Evolutionary conservation across 805 yeast species (phyloP).

Genomic region (Lipomyces anomalus): DNA sequence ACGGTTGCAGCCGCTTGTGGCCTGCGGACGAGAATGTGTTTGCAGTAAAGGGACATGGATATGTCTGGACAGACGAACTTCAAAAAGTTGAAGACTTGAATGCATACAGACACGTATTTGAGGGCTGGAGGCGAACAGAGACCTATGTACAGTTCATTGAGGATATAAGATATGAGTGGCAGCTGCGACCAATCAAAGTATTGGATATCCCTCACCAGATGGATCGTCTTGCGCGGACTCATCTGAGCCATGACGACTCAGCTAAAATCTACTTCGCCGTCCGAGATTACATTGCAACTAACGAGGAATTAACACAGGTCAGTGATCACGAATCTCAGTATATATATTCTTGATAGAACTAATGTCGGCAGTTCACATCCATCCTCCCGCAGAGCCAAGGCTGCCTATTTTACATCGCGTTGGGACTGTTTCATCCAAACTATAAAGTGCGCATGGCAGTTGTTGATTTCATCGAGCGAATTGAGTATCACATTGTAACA

Average conservation of each 20-base stretch:
- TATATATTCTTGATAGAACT: too few relatives aligned
- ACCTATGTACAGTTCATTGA: conserved; percentile 26
- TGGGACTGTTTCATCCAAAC: conserved; percentile 33
- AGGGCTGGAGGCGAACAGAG: conserved; percentile 31
- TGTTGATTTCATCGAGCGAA: conserved; percentile 25
- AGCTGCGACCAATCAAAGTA: conserved; percentile 23
- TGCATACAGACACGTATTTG: conserved; percentile 27
- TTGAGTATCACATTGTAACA: conserved; percentile 25
- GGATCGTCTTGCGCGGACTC: conserved; percentile 28
- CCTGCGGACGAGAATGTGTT: conserved; percentile 14
- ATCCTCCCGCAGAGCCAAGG: conserved; percentile 21
- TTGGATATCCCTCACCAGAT: conserved; percentile 31
- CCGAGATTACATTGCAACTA: conserved; percentile 25
- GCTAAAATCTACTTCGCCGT: conserved; percentile 27
- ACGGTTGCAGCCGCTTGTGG: conserved; percentile 5
- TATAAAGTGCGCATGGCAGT: conserved; percentile 26
- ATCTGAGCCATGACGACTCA: conserved; percentile 26
- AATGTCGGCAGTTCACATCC: conserved; percentile 27
- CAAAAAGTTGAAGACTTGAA: conserved; percentile 25
- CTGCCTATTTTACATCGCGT: conserved; percentile 27
- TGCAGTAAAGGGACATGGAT: conserved; percentile 31
- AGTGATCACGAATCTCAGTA: too few relatives aligned
- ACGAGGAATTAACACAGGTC: conserved; percentile 30
- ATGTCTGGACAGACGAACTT: conserved; percentile 29
- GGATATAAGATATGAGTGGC: conserved; percentile 24